phyloP scores from a whole-genome alignment of 2,329 filamentous ascomycete genomes.

The Aspergillus flavus region DNA sequence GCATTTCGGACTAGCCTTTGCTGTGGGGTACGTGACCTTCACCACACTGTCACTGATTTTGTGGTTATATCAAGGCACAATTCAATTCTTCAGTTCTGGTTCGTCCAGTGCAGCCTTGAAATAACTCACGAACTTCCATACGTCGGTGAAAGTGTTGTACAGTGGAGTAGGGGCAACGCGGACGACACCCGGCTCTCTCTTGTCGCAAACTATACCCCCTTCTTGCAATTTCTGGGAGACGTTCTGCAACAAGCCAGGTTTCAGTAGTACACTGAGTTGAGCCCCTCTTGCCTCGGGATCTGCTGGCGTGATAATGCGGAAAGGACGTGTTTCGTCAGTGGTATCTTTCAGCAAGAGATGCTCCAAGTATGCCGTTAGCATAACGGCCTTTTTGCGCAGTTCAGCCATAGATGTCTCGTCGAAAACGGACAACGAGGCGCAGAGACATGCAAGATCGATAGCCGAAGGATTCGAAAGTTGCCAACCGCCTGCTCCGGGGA shows the following conservation, averaged over 20 bases:
- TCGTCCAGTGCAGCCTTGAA: slow-evolving; percentile 34
- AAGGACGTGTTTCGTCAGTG: slow-evolving; percentile 44
- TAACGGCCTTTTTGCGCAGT: slow-evolving; percentile 69
- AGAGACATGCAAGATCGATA: slow-evolving; percentile 72
- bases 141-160: slow-evolving; percentile 78
- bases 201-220: slow-evolving; percentile 76
- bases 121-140: slow-evolving; percentile 57
- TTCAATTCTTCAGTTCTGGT: neutral
- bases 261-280: slow-evolving; percentile 75
- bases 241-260: slow-evolving; percentile 68
- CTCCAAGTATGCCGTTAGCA: slow-evolving; percentile 76
- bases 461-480: slow-evolving; percentile 80
- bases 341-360: slow-evolving; percentile 55
- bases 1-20: neutral
- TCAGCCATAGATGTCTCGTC: slow-evolving; percentile 67
- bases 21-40: neutral
- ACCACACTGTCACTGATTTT: neutral
- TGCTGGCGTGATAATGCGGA: slow-evolving; percentile 68
- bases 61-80: neutral
- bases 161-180: slow-evolving; percentile 78
- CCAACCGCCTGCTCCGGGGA: slow-evolving; percentile 75
- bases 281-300: slow-evolving; percentile 70
- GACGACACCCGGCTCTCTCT: slow-evolving; percentile 81
- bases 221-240: slow-evolving; percentile 67
- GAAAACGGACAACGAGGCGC: slow-evolving; percentile 73